Percentiles rank a stretch among this genome's conserved stretches.
Evolutionary conservation across 805 yeast genomes (phyloP).

Genomic region (Nakazawaea holstii): DNA sequence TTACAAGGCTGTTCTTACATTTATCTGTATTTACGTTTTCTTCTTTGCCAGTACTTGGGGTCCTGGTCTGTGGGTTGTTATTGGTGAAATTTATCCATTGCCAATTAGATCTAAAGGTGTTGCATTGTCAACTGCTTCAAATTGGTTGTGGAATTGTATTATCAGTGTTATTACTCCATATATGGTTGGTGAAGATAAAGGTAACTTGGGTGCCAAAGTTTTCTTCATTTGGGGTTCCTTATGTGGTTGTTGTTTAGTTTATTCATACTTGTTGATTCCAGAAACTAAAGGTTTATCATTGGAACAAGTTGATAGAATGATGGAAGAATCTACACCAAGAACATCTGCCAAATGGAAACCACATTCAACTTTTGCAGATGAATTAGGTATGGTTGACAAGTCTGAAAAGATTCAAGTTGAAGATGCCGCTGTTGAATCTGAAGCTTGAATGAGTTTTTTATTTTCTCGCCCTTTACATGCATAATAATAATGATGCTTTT

Average conservation of each 20-base stretch:
- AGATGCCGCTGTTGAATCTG: slow-evolving; percentile 8
- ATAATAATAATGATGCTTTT: neutral
- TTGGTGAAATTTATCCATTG: slow-evolving; percentile 62
- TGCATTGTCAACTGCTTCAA: slow-evolving; percentile 66
- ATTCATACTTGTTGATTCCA: slow-evolving; percentile 66
- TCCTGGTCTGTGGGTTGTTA: slow-evolving; percentile 68
- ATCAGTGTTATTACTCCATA: slow-evolving; percentile 76
- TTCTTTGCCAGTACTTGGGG: slow-evolving; percentile 86
- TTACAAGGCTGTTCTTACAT: slow-evolving; percentile 29
- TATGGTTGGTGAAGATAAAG: slow-evolving; percentile 58
- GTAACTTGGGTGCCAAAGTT: slow-evolving; percentile 57
- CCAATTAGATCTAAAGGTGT: slow-evolving; percentile 72
- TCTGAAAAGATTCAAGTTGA: slow-evolving; percentile 15
- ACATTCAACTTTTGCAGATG: slow-evolving; percentile 25
- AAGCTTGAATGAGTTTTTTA: neutral
- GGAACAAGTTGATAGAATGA: slow-evolving; percentile 66
- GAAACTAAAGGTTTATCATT: slow-evolving; percentile 79
- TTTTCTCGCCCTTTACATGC: neutral
- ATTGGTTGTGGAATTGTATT: slow-evolving; percentile 75
- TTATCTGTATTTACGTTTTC: slow-evolving; percentile 58
- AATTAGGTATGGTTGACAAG: slow-evolving; percentile 22
- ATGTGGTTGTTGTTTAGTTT: slow-evolving; percentile 43
- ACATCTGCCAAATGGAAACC: slow-evolving; percentile 30
- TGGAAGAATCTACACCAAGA: slow-evolving; percentile 29
- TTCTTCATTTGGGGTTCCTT: slow-evolving; percentile 69